These are phyloP conservation scores for Sclerotinia glacialis DNA, from an alignment of 2,329 filamentous ascomycete genomes.

Conservation along the genomic window DNA sequence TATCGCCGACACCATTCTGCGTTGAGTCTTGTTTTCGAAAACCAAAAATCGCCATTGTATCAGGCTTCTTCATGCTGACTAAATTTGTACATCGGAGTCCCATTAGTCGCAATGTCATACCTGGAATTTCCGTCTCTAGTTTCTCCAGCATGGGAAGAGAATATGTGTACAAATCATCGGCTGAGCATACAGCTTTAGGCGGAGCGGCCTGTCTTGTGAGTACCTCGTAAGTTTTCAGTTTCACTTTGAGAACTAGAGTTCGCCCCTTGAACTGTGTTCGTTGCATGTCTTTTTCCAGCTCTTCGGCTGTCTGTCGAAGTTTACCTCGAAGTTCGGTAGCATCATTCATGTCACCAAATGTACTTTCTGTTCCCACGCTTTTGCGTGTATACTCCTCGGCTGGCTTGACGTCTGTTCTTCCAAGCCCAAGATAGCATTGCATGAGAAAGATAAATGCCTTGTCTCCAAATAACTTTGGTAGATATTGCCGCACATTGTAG, in stretches of 20 bases:
- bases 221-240: conserved; percentile 91
- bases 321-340: conserved; percentile 69
- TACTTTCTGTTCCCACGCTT: conserved; percentile 89
- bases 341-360: conserved; percentile 77
- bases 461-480: conserved; percentile 80
- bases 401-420: conserved; percentile 79
- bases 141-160: conserved; percentile 80
- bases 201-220: conserved; percentile 76
- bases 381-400: conserved; percentile 89
- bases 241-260: conserved; percentile 90
- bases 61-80: conserved; percentile 77
- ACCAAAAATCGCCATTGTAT: conserved; percentile 77
- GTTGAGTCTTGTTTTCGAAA: conserved; percentile 43
- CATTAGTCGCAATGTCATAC: conserved; percentile 79
- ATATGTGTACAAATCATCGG: conserved; percentile 81
- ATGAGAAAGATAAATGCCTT: conserved; percentile 88
- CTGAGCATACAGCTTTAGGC: conserved; percentile 66
- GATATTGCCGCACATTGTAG: conserved; percentile 68
- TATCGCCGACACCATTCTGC: conserved; percentile 24
- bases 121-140: conserved; percentile 77
- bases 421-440: conserved; percentile 79
- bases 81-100: conserved; percentile 86
- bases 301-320: conserved; percentile 75
- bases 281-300: conserved; percentile 80
- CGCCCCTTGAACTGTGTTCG: conserved; percentile 80